A percentile compares a stretch with the other conserved stretches of the same genome.
These are phyloP conservation scores for Dissophora globulifera DNA, from an alignment of 192 early-diverging fungal genomes.

Conservation along the genomic window DNA sequence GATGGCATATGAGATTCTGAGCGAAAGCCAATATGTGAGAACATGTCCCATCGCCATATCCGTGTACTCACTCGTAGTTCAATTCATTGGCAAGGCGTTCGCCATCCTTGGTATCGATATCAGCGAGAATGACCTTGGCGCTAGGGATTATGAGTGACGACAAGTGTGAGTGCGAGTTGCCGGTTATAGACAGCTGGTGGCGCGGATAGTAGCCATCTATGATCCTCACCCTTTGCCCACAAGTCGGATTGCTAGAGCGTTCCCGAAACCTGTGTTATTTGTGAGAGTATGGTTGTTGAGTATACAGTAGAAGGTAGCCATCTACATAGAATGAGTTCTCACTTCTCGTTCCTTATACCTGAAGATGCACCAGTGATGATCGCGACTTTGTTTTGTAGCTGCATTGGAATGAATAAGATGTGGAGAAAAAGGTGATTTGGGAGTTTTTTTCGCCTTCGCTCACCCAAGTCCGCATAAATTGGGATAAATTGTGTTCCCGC, in stretches of 20 bases:
- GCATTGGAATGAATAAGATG: constrained; percentile 5
- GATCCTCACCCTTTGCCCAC: constrained; percentile 62
- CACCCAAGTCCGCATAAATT: neutral
- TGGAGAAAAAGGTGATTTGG: neutral
- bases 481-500: no score
- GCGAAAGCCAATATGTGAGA: no score
- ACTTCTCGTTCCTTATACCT: no score
- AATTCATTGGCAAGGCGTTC: constrained; percentile 31
- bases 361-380: constrained; percentile 76
- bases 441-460: neutral
- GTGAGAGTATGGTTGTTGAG: neutral
- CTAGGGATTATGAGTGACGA: constrained; percentile 49
- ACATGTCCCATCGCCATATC: no score
- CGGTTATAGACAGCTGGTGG: no score
- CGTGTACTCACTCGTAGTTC: constrained; percentile 31
- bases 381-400: constrained; percentile 61
- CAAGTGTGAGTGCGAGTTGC: no score
- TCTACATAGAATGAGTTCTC: no score
- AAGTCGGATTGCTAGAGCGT: constrained; percentile 64
- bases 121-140: constrained; percentile 70
- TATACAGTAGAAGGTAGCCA: no score
- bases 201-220: no score
- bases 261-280: constrained; percentile 63
- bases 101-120: constrained; percentile 56
- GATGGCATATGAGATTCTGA: neutral